phyloP scores from a whole-genome alignment of 2,329 filamentous ascomycete species.

The Aspergillus arachidicola region DNA sequence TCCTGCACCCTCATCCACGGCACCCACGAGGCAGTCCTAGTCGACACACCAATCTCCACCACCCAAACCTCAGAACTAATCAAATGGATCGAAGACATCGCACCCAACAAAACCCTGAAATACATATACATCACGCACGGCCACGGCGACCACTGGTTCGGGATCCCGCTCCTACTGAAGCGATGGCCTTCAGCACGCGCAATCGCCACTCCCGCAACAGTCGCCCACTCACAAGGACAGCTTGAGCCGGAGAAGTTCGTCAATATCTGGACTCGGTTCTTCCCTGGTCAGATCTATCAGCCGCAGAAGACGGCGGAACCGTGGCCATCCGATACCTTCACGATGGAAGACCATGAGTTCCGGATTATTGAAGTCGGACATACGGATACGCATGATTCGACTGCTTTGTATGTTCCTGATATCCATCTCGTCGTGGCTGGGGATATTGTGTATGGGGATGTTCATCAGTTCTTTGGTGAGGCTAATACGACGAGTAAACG shows the following conservation, averaged over 20 bases:
- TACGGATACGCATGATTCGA: constrained; percentile 34
- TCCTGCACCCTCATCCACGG: constrained; percentile 29
- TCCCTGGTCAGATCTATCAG: constrained; percentile 1
- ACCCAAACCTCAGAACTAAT: constrained; percentile 34
- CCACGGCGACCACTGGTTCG: constrained; percentile 48
- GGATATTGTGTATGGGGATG: constrained; percentile 44
- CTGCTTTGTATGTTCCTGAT: constrained; percentile 39
- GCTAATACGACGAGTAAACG: constrained; percentile 35
- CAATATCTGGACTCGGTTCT: neutral
- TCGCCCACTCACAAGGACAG: neutral
- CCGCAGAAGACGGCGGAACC: neutral
- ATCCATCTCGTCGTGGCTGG: constrained; percentile 41
- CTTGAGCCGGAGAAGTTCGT: neutral
- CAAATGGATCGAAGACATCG: constrained; percentile 39
- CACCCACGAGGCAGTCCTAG: constrained; percentile 38
- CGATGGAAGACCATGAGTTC: constrained; percentile 7
- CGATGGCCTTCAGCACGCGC: constrained; percentile 29
- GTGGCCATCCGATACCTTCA: neutral
- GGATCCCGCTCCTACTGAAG: constrained; percentile 29
- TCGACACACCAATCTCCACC: constrained; percentile 38
- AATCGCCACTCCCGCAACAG: constrained; percentile 19
- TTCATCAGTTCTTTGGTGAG: constrained; percentile 40
- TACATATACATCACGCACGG: constrained; percentile 48
- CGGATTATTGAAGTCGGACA: constrained; percentile 29
- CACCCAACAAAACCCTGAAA: constrained; percentile 29